Evolutionary conservation across 2,329 filamentous ascomycete genomes (phyloP).

Genomic region (Incumbomyces lentus): DNA sequence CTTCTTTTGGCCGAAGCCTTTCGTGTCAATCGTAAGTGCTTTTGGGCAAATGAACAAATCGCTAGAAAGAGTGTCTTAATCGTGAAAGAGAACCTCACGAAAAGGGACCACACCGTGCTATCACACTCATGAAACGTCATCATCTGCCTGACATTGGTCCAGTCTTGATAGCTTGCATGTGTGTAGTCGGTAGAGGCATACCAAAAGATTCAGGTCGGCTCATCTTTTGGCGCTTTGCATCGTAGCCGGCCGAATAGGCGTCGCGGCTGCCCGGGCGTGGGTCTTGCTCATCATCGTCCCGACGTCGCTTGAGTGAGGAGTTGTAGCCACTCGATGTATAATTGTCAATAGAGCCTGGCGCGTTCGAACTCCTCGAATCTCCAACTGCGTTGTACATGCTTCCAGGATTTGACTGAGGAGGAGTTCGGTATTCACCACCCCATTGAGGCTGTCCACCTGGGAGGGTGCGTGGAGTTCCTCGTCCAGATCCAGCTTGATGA

Average conservation of each 20-base stretch:
- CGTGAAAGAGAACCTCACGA: constrained; percentile 8
- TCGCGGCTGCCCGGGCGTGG: constrained; percentile 51
- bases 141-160: constrained; percentile 14
- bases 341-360: constrained; percentile 55
- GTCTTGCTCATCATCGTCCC: constrained; percentile 56
- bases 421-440: constrained; percentile 60
- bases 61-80: constrained; percentile 9
- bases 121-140: constrained; percentile 9
- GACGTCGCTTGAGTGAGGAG: constrained; percentile 51
- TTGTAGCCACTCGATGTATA: constrained; percentile 63
- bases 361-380: constrained; percentile 63
- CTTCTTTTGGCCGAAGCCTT: constrained; percentile 2
- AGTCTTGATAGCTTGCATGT: constrained; percentile 35
- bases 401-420: constrained; percentile 63
- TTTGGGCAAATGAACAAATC: constrained; percentile 1
- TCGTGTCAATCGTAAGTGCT: constrained; percentile 5
- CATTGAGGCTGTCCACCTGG: constrained; percentile 65
- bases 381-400: constrained; percentile 85
- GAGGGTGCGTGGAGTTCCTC: constrained; percentile 75
- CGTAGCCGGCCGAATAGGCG: constrained; percentile 44
- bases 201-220: constrained; percentile 45
- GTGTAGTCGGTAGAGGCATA: constrained; percentile 31
- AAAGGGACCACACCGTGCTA: constrained; percentile 6
- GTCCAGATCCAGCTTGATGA: constrained; percentile 69
- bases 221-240: constrained; percentile 70